Percentiles rank a stretch among this genome's conserved stretches.
Evolutionary conservation across 345 rosid genomes (phyloP).

Genomic region (Physaria fendleri): DNA sequence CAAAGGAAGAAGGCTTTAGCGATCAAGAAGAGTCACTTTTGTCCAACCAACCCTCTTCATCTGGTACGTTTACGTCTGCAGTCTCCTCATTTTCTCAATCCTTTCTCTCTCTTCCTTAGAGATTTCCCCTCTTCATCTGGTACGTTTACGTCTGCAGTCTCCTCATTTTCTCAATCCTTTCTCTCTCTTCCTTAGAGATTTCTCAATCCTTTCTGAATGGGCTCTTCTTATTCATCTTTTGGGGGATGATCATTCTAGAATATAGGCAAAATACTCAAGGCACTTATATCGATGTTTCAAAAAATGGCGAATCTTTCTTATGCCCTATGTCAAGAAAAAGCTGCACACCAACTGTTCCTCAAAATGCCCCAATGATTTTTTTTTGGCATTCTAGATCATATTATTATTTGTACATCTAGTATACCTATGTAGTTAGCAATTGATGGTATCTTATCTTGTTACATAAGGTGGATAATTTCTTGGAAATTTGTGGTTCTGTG

Average conservation of each 20-base stretch:
- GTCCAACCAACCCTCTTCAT: background rate
- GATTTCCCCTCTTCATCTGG: background rate
- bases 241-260: background rate
- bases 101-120: background rate
- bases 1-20: background rate
- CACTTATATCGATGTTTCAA: background rate
- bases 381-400: background rate
- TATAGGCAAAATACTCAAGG: background rate
- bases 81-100: background rate
- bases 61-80: background rate
- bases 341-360: constrained; percentile 22
- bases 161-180: background rate
- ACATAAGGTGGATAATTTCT: background rate
- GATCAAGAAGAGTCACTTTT: background rate
- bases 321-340: background rate
- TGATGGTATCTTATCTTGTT: background rate
- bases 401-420: background rate
- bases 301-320: background rate
- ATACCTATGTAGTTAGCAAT: background rate
- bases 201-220: background rate
- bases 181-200: background rate
- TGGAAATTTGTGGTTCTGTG: background rate
- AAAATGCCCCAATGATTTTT: constrained; percentile 5
- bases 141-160: background rate
- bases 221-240: background rate